Evolutionary conservation across 192 early-diverging fungal genomes (phyloP), one percentile per base, ranked within the genome.

Genomic region (Mortierella alpina): DNA sequence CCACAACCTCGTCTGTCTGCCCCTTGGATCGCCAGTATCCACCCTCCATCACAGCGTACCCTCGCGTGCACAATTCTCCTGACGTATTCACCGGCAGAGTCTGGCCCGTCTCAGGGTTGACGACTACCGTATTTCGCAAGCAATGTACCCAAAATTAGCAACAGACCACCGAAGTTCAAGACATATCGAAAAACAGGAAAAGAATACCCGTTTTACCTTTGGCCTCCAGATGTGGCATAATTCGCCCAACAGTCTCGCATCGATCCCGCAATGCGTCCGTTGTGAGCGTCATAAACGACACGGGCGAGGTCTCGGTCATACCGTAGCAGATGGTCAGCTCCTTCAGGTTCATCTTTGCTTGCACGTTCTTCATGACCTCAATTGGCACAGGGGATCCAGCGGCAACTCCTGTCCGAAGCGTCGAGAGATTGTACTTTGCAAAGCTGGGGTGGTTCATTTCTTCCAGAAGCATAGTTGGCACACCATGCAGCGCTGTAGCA

Each of bases 281-380:
- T 11, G 67, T 71, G 40, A 53, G 57, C 2, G 85, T 75, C 73
- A 84, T 83, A 46, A 83, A 83, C 1, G 82, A 68, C 17, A 86
- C 71, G 2, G 85, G 85, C 9, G 85, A 85, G 4, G 84, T 86
- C 61, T 86, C 85, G 20, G 84, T 79, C 71, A 83, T 73, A 2
- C 71, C 81, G 52, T 83, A 83, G 39, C 68, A 55, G 56, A 88
- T 88, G 2, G 82, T 78, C 14, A 88, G 51, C 13, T 86, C 86
- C 6, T 39, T 64, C 49, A 86, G 55, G 48, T 86, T 23, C 78
- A 88, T 82, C 62, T 83, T 84, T 8, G 65, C 55, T 23, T 80
- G 71, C 7, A 88, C 84, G 57, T 84, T 75, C 61, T 70, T 81
- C 86, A 88, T 88, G 15, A 86, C 75, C 45, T 82, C 82, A 23